Evolutionary conservation across 164 flowering plant genomes (phyloP).

Genomic region (Kalanchoe fedtschenkoi): DNA sequence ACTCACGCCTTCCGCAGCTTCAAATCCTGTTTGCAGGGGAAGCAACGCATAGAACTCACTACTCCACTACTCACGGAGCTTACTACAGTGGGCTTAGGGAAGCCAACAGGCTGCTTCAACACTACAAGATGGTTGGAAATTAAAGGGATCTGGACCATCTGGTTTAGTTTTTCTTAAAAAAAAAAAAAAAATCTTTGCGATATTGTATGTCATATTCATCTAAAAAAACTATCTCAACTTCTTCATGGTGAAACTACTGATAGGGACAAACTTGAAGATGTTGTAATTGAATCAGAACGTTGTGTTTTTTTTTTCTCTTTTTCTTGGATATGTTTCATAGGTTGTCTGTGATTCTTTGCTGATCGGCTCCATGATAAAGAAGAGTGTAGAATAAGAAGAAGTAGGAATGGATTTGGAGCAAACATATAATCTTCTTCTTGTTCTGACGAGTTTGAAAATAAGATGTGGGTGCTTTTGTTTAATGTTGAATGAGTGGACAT

Average conservation of each 20-base stretch:
- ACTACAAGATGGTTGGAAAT: slow-evolving; percentile 39
- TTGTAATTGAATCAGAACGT: neutral
- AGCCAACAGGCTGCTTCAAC: slow-evolving; percentile 89
- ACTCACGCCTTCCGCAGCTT: slow-evolving; percentile 25
- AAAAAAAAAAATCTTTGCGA: no score
- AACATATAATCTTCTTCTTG: no score
- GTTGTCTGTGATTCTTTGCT: no score
- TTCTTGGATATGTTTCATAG: no score
- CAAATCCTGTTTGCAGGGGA: slow-evolving; percentile 98
- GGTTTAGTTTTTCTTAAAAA: no score
- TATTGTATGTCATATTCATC: no score
- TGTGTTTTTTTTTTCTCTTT: no score
- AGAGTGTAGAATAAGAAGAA: no score
- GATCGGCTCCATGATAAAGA: neutral
- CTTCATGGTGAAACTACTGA: neutral
- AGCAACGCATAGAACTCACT: slow-evolving; percentile 95
- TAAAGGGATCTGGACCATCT: neutral
- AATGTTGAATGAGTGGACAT: neutral
- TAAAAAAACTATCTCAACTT: neutral
- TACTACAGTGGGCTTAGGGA: slow-evolving; percentile 93
- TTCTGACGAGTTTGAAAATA: no score
- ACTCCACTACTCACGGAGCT: slow-evolving; percentile 98
- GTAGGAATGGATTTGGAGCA: no score
- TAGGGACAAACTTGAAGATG: neutral
- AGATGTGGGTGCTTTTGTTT: no score